These are phyloP conservation scores for Albophoma yamanashiensis DNA, from an alignment of 2,329 filamentous ascomycete species.

Conservation along the genomic window DNA sequence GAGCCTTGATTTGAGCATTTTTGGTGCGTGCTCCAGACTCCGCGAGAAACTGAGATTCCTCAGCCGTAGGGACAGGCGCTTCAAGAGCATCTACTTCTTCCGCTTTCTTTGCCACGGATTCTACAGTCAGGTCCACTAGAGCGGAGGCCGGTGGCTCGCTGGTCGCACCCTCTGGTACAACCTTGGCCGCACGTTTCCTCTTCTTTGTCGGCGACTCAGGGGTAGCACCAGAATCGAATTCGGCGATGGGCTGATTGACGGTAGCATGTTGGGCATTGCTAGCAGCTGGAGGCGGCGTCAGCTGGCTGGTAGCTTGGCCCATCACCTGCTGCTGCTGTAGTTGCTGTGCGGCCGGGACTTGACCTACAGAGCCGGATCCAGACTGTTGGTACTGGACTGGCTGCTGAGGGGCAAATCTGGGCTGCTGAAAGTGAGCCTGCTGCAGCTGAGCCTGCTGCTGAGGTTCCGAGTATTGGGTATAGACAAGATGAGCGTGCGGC, in stretches of 20 bases:
- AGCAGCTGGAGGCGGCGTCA: constrained; percentile 1
- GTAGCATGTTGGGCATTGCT: background rate
- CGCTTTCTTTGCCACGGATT: constrained; percentile 16
- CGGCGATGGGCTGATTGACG: background rate
- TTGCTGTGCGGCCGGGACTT: constrained; percentile 2
- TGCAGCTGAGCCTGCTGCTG: constrained; percentile 1
- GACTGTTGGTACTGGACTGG: constrained; percentile 11
- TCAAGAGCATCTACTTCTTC: constrained; percentile 23
- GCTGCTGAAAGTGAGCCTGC: constrained; percentile 5
- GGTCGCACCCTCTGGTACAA: constrained; percentile 12
- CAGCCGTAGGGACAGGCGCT: constrained; percentile 18
- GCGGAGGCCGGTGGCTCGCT: constrained; percentile 13
- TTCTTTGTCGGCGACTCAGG: constrained; percentile 24
- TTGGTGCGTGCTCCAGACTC: constrained; percentile 27
- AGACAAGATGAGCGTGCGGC: constrained; percentile 2
- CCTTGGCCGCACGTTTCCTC: constrained; percentile 24
- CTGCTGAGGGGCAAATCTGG: constrained; percentile 9
- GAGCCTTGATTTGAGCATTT: constrained; percentile 25
- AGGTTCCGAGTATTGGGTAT: constrained; percentile 5
- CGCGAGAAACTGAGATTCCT: constrained; percentile 23
- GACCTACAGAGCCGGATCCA: background rate
- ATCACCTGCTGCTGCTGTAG: constrained; percentile 11
- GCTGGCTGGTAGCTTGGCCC: constrained; percentile 10
- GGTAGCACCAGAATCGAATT: constrained; percentile 1
- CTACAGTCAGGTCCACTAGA: constrained; percentile 17